Evolutionary conservation across 116 monocot genomes (phyloP), one percentile per base, ranked within the genome.

Genomic region (Posidonia oceanica): DNA sequence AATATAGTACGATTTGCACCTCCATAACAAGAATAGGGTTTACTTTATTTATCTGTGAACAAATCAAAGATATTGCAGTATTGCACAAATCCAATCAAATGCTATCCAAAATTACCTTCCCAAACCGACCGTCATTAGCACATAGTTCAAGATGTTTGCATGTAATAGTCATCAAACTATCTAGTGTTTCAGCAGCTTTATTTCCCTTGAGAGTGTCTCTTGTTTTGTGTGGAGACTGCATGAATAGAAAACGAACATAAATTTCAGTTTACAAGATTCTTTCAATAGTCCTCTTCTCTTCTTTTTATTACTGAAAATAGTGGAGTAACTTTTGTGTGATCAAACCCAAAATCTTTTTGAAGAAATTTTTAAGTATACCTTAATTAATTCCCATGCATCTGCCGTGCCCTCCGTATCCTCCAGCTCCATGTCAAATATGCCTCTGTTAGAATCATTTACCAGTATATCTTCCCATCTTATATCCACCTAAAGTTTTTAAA

Each of bases 341-440:
- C 5, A 14, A 59, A 59, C 7, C 6, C 14, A 38, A 21, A 5
- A 56, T 4, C 18, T 41, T 29, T 7, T 20, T 23, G 4, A 41
- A 59, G 4, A 57, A 72, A 51, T 55, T 36, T 55, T 69, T 20
- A 40, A 59, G 14, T 14, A 16, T 59, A 71, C 71, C 59, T 42
- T 59, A 36, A 51, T 40, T 17, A 58, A 58, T 59, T 71, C 75
- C 54, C 20, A 64, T 72, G 58, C 55, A 68, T 71, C 64, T 37
- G 39, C 68, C 76, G 68, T 61, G 58, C 81, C 82, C 18, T 78
- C 86, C 18, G 76, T 39, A 68, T 90, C 87, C 79, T 93, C 98
- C 60, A 88, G 68, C 64, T 96, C 91, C 80, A 93, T 88, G 63
- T 93, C 93, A 86, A 98, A 98, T 74, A 98, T 80, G 12, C 90